phyloP scores from a whole-genome alignment of 2,329 filamentous ascomycete genomes.

The Phialocephala sp. region DNA sequence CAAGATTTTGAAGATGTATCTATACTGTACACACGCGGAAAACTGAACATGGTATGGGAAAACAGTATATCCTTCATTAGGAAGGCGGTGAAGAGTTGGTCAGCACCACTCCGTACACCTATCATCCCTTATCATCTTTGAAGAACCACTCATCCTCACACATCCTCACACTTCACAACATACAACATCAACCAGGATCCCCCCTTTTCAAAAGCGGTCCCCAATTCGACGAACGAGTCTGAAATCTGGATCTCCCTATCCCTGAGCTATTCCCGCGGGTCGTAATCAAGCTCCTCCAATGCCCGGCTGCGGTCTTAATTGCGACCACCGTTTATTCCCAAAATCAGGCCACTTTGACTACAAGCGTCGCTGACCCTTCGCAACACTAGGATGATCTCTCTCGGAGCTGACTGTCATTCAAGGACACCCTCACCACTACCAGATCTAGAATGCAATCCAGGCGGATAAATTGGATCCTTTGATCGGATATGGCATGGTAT shows the following conservation, averaged over 20 bases:
- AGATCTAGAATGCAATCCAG: slow-evolving; percentile 15
- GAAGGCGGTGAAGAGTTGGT: neutral
- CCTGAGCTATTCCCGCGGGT: neutral
- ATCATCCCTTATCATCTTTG: slow-evolving; percentile 8
- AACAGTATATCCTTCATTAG: too few relatives aligned
- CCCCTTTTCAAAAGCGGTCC: slow-evolving; percentile 5
- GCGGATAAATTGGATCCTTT: slow-evolving; percentile 12
- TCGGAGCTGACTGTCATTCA: slow-evolving; percentile 17
- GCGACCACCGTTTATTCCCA: slow-evolving; percentile 18
- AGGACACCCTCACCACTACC: slow-evolving; percentile 20
- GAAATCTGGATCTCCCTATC: neutral
- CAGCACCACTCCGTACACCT: neutral
- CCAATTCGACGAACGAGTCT: slow-evolving; percentile 12
- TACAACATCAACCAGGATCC: neutral
- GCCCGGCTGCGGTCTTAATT: slow-evolving; percentile 6
- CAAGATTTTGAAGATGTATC: neutral
- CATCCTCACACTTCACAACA: slow-evolving; percentile 7
- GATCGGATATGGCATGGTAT: neutral
- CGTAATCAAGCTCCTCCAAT: slow-evolving; percentile 2
- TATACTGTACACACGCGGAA: neutral
- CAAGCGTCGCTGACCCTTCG: slow-evolving; percentile 18
- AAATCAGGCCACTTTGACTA: slow-evolving; percentile 33
- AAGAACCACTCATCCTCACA: slow-evolving; percentile 8
- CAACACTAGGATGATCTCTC: slow-evolving; percentile 15
- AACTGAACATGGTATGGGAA: neutral